Conservation (phyloP, 805 yeast genomes). For the Candida loeiensis region DNA sequence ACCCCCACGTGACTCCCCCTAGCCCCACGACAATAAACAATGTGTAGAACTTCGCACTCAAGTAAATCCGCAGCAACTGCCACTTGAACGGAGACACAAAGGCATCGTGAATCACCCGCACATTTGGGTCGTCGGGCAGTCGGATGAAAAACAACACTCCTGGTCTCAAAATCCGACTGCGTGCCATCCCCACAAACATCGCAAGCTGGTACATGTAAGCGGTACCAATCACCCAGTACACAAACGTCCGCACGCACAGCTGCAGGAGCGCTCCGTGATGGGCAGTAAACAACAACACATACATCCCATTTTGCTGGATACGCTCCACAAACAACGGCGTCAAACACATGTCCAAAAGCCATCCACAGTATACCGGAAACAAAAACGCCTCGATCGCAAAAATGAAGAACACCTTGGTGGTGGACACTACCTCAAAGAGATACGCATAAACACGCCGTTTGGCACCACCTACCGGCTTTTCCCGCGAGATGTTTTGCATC, state of each 20-base stretch:
- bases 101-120: slow-evolving; percentile 83
- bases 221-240: slow-evolving; percentile 73
- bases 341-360: slow-evolving; percentile 64
- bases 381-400: slow-evolving; percentile 76
- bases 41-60: slow-evolving; percentile 74
- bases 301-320: slow-evolving; percentile 7
- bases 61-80: slow-evolving; percentile 68
- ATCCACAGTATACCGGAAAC: slow-evolving; percentile 86
- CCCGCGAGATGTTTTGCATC: slow-evolving; percentile 31
- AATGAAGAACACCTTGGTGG: slow-evolving; percentile 70
- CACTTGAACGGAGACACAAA: slow-evolving; percentile 68
- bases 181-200: slow-evolving; percentile 76
- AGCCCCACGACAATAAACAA: slow-evolving; percentile 71
- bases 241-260: slow-evolving; percentile 16
- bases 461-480: slow-evolving; percentile 47
- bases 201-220: slow-evolving; percentile 86
- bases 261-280: slow-evolving; percentile 15
- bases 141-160: slow-evolving; percentile 91
- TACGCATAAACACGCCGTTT: slow-evolving; percentile 50
- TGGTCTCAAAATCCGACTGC: slow-evolving; percentile 68
- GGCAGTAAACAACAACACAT: slow-evolving; percentile 23
- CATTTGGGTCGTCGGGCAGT: slow-evolving; percentile 91
- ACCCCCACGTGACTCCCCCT: slow-evolving; percentile 58
- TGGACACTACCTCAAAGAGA: slow-evolving; percentile 53
- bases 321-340: slow-evolving; percentile 47